Conservation (phyloP, 805 yeast genomes). For the Kodamaea laetipori region DNA sequence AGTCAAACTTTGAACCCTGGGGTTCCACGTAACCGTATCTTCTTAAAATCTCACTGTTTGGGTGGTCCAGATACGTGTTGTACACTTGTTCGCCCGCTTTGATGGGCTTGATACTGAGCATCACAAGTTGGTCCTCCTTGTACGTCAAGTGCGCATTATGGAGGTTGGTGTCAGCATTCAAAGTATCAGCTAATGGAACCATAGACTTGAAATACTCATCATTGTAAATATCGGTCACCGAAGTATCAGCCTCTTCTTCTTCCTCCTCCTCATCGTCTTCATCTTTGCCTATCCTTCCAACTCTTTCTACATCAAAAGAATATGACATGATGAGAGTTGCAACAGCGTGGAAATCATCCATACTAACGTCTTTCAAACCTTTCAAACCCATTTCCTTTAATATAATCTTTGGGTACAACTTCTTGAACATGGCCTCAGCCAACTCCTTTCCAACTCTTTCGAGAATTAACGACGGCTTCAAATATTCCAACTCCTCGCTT, state of each 20-base stretch:
- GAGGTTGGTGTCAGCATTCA: slow-evolving; percentile 79
- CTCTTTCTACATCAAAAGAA: slow-evolving; percentile 72
- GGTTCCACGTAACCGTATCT: slow-evolving; percentile 89
- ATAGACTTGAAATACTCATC: slow-evolving; percentile 66
- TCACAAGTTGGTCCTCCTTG: slow-evolving; percentile 53
- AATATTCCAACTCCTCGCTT: slow-evolving; percentile 53
- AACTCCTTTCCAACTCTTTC: slow-evolving; percentile 69
- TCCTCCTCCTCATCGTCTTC: slow-evolving; percentile 34
- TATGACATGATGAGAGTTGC: slow-evolving; percentile 87
- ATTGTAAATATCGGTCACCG: slow-evolving; percentile 13
- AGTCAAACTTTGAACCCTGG: slow-evolving; percentile 71
- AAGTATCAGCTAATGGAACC: slow-evolving; percentile 91
- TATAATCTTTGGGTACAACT: slow-evolving; percentile 44
- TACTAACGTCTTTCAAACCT: slow-evolving; percentile 33
- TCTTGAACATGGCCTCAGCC: slow-evolving; percentile 62
- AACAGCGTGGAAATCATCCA: slow-evolving; percentile 64
- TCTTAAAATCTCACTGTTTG: slow-evolving; percentile 87
- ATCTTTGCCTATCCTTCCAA: slow-evolving; percentile 4
- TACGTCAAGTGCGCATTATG: slow-evolving; percentile 75
- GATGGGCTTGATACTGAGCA: slow-evolving; percentile 69
- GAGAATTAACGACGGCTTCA: slow-evolving; percentile 72
- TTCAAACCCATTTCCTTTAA: slow-evolving; percentile 32
- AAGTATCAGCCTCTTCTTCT: slow-evolving; percentile 24
- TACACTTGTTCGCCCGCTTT: slow-evolving; percentile 70
- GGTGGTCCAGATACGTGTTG: slow-evolving; percentile 88